Conservation (phyloP, 2,329 filamentous ascomycete species). For the Fusarium globosum region DNA sequence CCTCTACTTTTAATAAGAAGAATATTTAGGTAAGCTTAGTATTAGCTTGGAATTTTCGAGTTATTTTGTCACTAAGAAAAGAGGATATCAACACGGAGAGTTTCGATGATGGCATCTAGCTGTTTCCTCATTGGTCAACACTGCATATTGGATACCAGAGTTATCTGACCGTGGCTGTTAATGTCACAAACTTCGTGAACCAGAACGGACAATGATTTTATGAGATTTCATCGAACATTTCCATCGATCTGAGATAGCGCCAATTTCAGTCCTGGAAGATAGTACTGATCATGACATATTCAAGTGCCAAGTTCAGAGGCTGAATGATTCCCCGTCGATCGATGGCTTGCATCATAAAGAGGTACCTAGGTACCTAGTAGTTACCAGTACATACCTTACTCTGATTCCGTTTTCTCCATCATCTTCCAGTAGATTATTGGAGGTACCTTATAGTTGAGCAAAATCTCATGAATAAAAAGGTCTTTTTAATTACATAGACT, state of each 20-base stretch:
- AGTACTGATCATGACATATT: background rate
- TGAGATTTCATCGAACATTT: background rate
- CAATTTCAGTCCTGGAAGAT: background rate
- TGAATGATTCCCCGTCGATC: background rate
- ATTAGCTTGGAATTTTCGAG: background rate
- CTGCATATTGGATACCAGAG: background rate
- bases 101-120: constrained; percentile 4
- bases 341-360: background rate
- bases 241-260: background rate
- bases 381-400: background rate
- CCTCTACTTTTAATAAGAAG: background rate
- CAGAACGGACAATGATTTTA: background rate
- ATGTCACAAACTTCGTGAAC: background rate
- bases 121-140: constrained; percentile 5
- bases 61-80: background rate
- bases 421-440: too few species aligned
- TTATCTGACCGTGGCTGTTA: background rate
- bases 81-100: background rate
- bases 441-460: background rate
- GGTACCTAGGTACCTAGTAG: background rate
- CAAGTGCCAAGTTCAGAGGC: background rate
- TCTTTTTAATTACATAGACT: constrained; percentile 34
- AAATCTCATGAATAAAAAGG: background rate
- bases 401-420: background rate
- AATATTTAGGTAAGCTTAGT: background rate